phyloP scores from a whole-genome alignment of 1,284 basidiomycete species.

The Mycena citricolor region DNA sequence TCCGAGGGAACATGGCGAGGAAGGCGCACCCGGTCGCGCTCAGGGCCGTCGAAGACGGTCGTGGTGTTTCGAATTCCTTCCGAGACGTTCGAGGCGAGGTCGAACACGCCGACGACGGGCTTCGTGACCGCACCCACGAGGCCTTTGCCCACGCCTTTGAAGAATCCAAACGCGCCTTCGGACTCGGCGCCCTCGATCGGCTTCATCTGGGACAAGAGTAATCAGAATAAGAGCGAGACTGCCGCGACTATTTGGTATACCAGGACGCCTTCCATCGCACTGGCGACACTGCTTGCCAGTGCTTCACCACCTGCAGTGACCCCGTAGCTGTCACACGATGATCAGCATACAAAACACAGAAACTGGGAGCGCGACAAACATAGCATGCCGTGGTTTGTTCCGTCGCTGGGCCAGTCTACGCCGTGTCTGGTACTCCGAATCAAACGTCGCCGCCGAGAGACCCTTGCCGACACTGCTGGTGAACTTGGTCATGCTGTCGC shows the following conservation, averaged over 20 bases:
- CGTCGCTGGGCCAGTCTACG: slow-evolving; percentile 87
- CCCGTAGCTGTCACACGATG: slow-evolving; percentile 68
- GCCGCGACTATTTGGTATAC: slow-evolving; percentile 45
- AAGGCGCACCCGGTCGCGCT: slow-evolving; percentile 85
- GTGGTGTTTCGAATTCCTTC: slow-evolving; percentile 98
- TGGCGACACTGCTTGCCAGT: slow-evolving; percentile 90
- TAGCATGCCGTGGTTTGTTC: slow-evolving; percentile 94
- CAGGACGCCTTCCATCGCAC: slow-evolving; percentile 94
- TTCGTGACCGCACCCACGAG: slow-evolving; percentile 94
- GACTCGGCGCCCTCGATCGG: slow-evolving; percentile 96
- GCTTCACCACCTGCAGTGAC: slow-evolving; percentile 94
- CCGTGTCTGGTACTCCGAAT: slow-evolving; percentile 92
- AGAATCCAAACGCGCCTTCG: slow-evolving; percentile 93
- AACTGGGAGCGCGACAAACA: slow-evolving; percentile 45
- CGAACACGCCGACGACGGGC: slow-evolving; percentile 95
- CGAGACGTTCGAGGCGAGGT: slow-evolving; percentile 93
- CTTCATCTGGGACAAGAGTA: slow-evolving; percentile 61
- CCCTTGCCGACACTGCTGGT: slow-evolving; percentile 98
- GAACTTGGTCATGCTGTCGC: slow-evolving; percentile 95
- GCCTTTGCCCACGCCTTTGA: slow-evolving; percentile 97
- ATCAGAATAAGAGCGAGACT: neutral
- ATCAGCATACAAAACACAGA: slow-evolving; percentile 13
- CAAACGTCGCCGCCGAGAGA: slow-evolving; percentile 95
- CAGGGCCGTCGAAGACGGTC: slow-evolving; percentile 93
- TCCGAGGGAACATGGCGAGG: slow-evolving; percentile 88